phyloP scores from a whole-genome alignment of 2,329 filamentous ascomycete species.

The Ophiostoma pallidulum region DNA sequence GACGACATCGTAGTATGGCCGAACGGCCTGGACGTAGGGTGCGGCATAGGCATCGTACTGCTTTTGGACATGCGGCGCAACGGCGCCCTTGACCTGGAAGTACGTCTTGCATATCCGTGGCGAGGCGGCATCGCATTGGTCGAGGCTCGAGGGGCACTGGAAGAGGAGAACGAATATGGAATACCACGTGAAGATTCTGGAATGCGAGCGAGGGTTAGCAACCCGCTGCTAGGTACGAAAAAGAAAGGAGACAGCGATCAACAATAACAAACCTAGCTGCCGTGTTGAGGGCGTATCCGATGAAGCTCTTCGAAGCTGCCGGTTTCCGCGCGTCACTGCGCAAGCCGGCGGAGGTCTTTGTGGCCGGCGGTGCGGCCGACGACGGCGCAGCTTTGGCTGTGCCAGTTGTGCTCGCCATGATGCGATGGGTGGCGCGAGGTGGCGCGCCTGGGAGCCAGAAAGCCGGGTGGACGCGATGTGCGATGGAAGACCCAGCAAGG shows the following conservation, averaged over 20 bases:
- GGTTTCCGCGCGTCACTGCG: neutral
- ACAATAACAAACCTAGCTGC: constrained; percentile 8
- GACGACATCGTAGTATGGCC: constrained; percentile 61
- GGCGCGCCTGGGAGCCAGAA: neutral
- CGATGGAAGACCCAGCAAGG: neutral
- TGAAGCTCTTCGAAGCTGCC: constrained; percentile 1
- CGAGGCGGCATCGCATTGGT: constrained; percentile 58
- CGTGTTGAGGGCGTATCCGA: constrained; percentile 4
- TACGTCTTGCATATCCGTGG: constrained; percentile 80
- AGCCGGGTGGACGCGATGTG: neutral
- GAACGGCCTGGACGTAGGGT: constrained; percentile 67
- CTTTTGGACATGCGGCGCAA: constrained; percentile 68
- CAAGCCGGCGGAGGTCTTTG: neutral
- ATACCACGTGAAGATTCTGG: constrained; percentile 79
- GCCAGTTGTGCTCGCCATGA: constrained; percentile 9
- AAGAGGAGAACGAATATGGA: constrained; percentile 71
- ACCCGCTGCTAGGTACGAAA: neutral
- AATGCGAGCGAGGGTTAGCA: neutral
- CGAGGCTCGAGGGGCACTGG: constrained; percentile 64
- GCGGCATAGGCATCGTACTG: constrained; percentile 81
- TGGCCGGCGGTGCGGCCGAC: neutral
- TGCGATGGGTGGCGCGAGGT: neutral
- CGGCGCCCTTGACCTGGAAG: constrained; percentile 50
- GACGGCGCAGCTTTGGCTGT: neutral
- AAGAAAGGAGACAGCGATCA: neutral